phyloP scores from a whole-genome alignment of 2,329 filamentous ascomycete genomes.

The Verticillium tricorpus region DNA sequence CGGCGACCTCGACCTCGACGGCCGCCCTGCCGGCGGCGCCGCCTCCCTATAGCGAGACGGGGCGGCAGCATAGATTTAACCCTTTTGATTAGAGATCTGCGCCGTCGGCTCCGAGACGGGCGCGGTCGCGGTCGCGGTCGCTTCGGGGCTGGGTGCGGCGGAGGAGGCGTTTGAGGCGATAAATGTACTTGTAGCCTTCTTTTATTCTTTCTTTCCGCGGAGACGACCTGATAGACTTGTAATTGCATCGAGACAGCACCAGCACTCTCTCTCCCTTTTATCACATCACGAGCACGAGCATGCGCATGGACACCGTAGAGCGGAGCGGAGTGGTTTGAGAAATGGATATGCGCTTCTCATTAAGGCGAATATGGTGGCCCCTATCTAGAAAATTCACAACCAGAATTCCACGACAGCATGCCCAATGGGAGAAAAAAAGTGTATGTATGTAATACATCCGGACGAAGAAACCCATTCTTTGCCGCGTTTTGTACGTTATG shows the following conservation, averaged over 20 bases:
- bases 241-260: background rate
- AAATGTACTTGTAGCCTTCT: background rate
- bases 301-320: too few species aligned
- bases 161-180: background rate
- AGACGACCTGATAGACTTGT: background rate
- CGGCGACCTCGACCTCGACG: background rate
- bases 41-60: constrained; percentile 15
- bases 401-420: too few species aligned
- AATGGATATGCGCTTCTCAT: too few species aligned
- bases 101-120: background rate
- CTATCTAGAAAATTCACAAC: too few species aligned
- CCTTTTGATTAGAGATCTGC: background rate
- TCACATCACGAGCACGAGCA: too few species aligned
- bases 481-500: background rate
- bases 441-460: background rate
- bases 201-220: background rate
- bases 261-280: too few species aligned
- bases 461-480: background rate
- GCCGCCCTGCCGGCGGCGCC: constrained; percentile 11
- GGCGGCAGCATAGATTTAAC: background rate
- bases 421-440: too few species aligned
- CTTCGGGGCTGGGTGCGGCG: background rate
- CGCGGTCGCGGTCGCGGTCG: background rate
- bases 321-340: too few species aligned
- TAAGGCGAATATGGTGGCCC: too few species aligned